Evolutionary conservation across 768 basidiomycete species (phyloP).

Genomic region (Trametes cinnabarina): DNA sequence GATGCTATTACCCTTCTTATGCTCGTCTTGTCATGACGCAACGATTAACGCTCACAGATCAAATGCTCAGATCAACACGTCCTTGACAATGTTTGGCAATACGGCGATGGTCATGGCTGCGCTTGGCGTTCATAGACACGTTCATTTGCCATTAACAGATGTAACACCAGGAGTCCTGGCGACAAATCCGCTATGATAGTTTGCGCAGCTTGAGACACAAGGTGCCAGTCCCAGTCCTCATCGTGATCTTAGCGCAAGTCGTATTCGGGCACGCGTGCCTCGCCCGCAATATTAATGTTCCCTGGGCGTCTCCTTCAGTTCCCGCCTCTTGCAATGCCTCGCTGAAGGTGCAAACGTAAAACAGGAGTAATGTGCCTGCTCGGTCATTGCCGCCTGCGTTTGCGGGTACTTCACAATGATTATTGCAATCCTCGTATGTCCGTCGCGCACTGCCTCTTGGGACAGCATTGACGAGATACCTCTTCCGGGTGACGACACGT

Average conservation of each 20-base stretch:
- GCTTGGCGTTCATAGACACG: too few species aligned
- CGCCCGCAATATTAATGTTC: not conserved
- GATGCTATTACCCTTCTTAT: too few species aligned
- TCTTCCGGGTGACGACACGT: slow-evolving; percentile 14
- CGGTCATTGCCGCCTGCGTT: not conserved
- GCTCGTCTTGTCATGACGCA: not conserved
- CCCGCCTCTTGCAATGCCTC: not conserved
- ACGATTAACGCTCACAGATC: not conserved
- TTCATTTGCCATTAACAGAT: too few species aligned
- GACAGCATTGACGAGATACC: slow-evolving; percentile 17
- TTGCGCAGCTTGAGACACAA: too few species aligned
- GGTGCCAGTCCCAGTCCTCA: not conserved
- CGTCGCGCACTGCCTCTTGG: slow-evolving; percentile 1
- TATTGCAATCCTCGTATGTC: not conserved
- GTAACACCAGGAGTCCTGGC: too few species aligned
- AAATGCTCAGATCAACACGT: not conserved
- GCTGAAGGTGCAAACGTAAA: not conserved
- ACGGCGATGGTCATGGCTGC: too few species aligned
- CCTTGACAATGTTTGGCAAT: too few species aligned
- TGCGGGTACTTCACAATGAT: not conserved
- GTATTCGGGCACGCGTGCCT: not conserved
- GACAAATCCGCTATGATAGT: too few species aligned
- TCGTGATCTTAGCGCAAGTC: not conserved
- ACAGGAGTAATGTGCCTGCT: not conserved
- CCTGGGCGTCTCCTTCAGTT: not conserved